Evolutionary conservation across 2,329 filamentous ascomycete species (phyloP).

Genomic region (Didymellaceae sp.): DNA sequence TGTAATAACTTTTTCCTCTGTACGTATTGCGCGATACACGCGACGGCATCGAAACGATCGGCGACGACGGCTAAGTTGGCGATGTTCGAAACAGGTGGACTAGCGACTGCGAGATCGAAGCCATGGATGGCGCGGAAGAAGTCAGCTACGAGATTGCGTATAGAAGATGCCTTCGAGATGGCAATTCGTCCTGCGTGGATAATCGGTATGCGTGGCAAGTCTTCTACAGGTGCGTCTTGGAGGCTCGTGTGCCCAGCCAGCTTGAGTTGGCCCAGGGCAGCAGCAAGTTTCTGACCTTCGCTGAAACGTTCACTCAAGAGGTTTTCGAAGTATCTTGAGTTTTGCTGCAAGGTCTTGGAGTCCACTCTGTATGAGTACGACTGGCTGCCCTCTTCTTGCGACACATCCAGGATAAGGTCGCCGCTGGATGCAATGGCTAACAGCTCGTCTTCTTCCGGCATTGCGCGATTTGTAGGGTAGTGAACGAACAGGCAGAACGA

Average conservation of each 20-base stretch:
- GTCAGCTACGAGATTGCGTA: constrained; percentile 70
- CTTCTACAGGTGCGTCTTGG: constrained; percentile 55
- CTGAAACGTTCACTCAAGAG: constrained; percentile 70
- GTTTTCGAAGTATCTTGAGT: constrained; percentile 73
- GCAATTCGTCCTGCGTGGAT: constrained; percentile 73
- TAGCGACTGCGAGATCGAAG: constrained; percentile 51
- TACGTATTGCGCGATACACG: constrained; percentile 62
- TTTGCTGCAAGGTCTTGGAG: constrained; percentile 61
- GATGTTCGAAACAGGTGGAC: constrained; percentile 65
- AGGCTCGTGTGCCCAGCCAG: constrained; percentile 55
- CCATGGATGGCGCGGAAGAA: constrained; percentile 72
- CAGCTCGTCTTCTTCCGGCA: constrained; percentile 43
- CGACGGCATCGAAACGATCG: constrained; percentile 73
- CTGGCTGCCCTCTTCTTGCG: constrained; percentile 65
- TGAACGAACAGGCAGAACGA: constrained; percentile 21
- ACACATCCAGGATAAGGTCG: constrained; percentile 70
- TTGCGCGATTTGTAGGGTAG: constrained; percentile 19
- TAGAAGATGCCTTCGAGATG: constrained; percentile 65
- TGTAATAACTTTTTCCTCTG: constrained; percentile 53
- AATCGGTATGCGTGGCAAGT: constrained; percentile 70
- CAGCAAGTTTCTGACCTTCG: constrained; percentile 64
- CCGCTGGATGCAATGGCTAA: constrained; percentile 64
- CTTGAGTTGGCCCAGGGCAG: constrained; percentile 59
- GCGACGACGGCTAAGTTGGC: constrained; percentile 73
- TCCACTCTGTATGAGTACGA: constrained; percentile 68